phyloP scores from a whole-genome alignment of 306 rosid genomes.

The Ceratonia siliqua region DNA sequence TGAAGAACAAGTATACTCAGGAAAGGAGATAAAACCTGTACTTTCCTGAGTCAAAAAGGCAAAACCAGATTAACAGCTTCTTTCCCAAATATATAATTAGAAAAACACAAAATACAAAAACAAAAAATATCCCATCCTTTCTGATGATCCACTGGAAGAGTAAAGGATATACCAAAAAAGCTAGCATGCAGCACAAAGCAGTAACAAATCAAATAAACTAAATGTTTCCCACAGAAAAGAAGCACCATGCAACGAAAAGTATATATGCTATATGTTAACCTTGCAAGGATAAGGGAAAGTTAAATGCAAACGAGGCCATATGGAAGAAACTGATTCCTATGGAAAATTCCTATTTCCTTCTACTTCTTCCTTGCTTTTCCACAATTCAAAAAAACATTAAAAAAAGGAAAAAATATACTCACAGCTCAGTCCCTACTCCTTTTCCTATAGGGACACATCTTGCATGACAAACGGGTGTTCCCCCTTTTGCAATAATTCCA shows the following conservation, averaged over 20 bases:
- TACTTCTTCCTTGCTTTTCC: neutral
- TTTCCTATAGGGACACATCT: conserved; percentile 90
- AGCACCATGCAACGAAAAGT: neutral
- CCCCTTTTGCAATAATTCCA: conserved; percentile 95
- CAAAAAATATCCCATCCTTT: neutral
- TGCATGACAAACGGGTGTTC: conserved; percentile 95
- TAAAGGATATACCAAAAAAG: neutral
- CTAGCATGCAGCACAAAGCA: conserved; percentile 4
- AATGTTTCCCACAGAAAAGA: neutral
- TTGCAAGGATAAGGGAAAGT: neutral
- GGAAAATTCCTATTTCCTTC: conserved; percentile 2
- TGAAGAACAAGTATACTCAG: neutral
- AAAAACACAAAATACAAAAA: neutral
- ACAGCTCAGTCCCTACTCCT: conserved; percentile 88
- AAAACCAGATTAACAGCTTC: neutral
- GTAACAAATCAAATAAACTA: neutral
- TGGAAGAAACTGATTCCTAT: conserved; percentile 9
- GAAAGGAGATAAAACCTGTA: neutral
- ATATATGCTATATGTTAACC: neutral
- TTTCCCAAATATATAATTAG: neutral
- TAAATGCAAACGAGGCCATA: conserved; percentile 13
- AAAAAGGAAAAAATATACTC: conserved; percentile 51
- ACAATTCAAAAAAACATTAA: conserved; percentile 4
- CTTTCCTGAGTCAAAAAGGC: neutral
- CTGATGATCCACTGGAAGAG: neutral